A percentile compares a stretch with the other conserved stretches of the same genome.
phyloP scores from a whole-genome alignment of 768 basidiomycete species.

The Pholiota molesta region DNA sequence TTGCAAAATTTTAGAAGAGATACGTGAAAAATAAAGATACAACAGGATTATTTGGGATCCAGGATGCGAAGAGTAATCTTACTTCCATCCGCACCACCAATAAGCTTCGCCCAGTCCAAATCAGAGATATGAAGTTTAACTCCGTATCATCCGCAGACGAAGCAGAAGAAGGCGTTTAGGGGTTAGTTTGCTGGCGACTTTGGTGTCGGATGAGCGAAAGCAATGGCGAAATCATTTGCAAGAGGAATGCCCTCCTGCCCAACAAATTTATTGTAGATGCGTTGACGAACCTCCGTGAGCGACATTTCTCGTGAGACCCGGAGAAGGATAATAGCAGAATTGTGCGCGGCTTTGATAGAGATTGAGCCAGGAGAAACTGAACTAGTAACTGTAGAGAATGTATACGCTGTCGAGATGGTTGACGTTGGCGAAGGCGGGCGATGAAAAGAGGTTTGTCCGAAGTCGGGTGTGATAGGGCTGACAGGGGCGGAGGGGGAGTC shows the following conservation, averaged over 20 bases:
- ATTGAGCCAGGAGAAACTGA: conserved; percentile 38
- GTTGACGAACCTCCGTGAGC: conserved; percentile 53
- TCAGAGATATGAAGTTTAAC: conserved; percentile 53
- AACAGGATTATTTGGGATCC: conserved; percentile 28
- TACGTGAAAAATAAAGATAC: not conserved
- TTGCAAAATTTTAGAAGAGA: not conserved
- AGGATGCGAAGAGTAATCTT: conserved; percentile 61
- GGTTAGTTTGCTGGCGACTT: conserved; percentile 30
- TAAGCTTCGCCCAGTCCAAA: conserved; percentile 56
- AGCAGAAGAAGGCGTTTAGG: conserved; percentile 36
- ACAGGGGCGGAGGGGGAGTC: conserved; percentile 11
- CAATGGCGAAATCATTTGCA: conserved; percentile 53
- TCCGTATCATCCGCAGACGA: conserved; percentile 29
- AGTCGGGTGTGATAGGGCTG: conserved; percentile 16
- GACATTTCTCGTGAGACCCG: conserved; percentile 48
- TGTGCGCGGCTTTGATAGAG: conserved; percentile 66
- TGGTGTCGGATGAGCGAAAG: conserved; percentile 40
- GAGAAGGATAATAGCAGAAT: conserved; percentile 61
- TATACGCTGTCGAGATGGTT: conserved; percentile 24
- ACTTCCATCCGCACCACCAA: conserved; percentile 38
- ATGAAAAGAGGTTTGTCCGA: conserved; percentile 24
- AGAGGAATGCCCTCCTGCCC: conserved; percentile 60
- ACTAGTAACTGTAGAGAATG: conserved; percentile 29
- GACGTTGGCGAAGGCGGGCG: conserved; percentile 40
- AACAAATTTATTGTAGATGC: conserved; percentile 66